Percentiles rank a stretch among this genome's conserved stretches.
Conservation (phyloP, 257 asterid species). For the Avicennia marina region DNA sequence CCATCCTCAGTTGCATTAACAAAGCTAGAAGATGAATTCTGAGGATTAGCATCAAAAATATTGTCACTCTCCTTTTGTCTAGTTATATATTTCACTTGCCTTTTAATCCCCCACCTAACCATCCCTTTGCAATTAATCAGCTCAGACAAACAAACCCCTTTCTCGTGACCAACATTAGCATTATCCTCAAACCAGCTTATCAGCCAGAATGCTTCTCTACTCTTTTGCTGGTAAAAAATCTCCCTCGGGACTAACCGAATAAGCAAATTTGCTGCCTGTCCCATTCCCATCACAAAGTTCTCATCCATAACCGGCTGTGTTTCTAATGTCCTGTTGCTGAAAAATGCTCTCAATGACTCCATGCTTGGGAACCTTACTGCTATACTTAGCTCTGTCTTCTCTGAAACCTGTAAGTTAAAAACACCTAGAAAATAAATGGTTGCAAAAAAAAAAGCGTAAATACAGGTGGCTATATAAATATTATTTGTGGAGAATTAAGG, state of each 20-base stretch:
- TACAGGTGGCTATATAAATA: neutral
- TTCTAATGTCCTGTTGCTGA: constrained; percentile 51
- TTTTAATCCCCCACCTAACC: constrained; percentile 77
- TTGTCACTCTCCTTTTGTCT: constrained; percentile 48
- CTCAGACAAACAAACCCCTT: constrained; percentile 42
- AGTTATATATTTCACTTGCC: constrained; percentile 75
- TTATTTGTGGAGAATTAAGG: too few relatives aligned
- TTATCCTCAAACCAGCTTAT: constrained; percentile 20
- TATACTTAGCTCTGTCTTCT: constrained; percentile 55
- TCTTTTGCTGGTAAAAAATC: constrained; percentile 46
- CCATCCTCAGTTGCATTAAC: constrained; percentile 31
- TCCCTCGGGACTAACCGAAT: constrained; percentile 40
- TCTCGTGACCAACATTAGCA: constrained; percentile 17
- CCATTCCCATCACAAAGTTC: constrained; percentile 68
- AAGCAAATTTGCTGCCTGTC: constrained; percentile 59
- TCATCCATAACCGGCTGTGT: constrained; percentile 83
- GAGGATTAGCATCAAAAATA: constrained; percentile 17
- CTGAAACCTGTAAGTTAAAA: constrained; percentile 51
- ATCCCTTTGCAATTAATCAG: constrained; percentile 57
- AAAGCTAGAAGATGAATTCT: constrained; percentile 46
- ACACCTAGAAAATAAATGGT: neutral
- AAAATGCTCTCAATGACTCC: constrained; percentile 58
- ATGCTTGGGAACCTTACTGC: constrained; percentile 71
- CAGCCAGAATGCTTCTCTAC: constrained; percentile 59
- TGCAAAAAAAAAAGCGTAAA: neutral